These are phyloP conservation scores for Phytophthora multivora DNA, from an alignment of 352 stramenopile genomes.

Conservation along the genomic window DNA sequence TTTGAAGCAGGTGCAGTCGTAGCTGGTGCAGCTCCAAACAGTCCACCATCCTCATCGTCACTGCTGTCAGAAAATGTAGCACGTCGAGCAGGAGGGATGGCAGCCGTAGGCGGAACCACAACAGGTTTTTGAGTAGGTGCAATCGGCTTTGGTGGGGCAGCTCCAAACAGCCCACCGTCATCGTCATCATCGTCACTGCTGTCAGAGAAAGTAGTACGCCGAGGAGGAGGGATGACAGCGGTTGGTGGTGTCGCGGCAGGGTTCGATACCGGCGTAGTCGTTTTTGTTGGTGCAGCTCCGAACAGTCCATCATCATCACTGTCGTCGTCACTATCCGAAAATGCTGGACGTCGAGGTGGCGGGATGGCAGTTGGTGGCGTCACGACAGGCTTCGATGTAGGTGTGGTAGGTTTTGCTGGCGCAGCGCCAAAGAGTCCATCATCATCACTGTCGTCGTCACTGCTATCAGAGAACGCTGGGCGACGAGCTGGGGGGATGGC, in stretches of 20 bases:
- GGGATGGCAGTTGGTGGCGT: neutral
- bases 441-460: neutral
- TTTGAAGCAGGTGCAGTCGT: slow-evolving; percentile 5
- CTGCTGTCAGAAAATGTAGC: slow-evolving; percentile 31
- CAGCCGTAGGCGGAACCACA: no score
- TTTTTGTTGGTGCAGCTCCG: no score
- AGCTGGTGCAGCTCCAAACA: slow-evolving; percentile 45
- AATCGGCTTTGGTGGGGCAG: no score
- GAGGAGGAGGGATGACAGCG: no score
- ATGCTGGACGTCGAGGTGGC: neutral
- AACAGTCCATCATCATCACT: no score
- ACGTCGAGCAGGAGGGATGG: no score
- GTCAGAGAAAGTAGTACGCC: no score
- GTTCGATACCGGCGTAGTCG: no score
- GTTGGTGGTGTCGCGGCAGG: no score
- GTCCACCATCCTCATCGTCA: slow-evolving; percentile 27
- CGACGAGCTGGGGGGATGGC: slow-evolving; percentile 1
- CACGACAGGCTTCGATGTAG: neutral
- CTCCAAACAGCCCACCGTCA: no score
- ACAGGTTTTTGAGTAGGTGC: no score
- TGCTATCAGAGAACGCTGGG: slow-evolving; percentile 4
- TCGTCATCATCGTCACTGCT: no score
- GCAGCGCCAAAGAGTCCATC: slow-evolving; percentile 1
- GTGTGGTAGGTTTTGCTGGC: neutral
- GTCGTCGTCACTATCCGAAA: slow-evolving; percentile 1